Evolutionary conservation across 176 grass and related monocot genomes (phyloP).

Genomic region (sorghum (Sorghum bicolor)): Sorghum_bicolor_NCBIv3 NC_012870.2:68189001-68189500

Average conservation of each 20-base stretch:
- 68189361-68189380: not conserved
- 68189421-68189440: not conserved
- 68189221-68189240: not conserved
- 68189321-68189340: not conserved
- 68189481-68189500: constrained; percentile 41
- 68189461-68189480: not conserved
- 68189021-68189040: not conserved
- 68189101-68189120: not conserved
- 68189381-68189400: not conserved
- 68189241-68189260: not conserved
- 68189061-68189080: not conserved
- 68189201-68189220: not conserved
- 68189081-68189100: not conserved
- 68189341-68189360: not conserved
- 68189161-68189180: not conserved
- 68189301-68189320: not conserved
- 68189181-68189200: not conserved
- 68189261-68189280: not conserved
- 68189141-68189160: not conserved
- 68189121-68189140: not conserved
- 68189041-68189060: not conserved
- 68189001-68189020: not conserved
- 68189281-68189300: not conserved
- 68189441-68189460: not conserved
- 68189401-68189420: not conserved